Evolutionary conservation across 2,329 filamentous ascomycete genomes (phyloP), one percentile per base, ranked within the genome.

Genomic region (Delphinella strobiligena): DNA sequence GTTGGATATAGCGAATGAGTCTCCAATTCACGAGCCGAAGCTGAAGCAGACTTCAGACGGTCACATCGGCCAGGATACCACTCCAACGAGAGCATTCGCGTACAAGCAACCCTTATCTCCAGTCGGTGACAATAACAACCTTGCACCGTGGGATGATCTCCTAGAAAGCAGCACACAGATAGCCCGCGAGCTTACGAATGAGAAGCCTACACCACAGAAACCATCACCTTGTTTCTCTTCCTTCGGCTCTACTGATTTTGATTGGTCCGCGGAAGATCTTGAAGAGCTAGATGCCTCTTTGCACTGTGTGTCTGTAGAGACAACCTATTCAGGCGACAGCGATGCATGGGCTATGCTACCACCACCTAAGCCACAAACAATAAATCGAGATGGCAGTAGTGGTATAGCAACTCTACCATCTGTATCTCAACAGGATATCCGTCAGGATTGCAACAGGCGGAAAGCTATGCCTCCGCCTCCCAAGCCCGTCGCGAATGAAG

Each of bases 101-200:
- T n/a, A n/a, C n/a, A n/a, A n/a, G 22, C 41, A 29, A 18, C 36
- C 15, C 27, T 27, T 24, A 15, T 40, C 17, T 19, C 34, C 42
- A 14, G 40, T 27, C 12, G 22, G 19, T 10, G 39, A 38, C 9
- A 44, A 54, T 19, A 54, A n/a, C n/a, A n/a, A 55, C n/a, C 31
- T 52, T 11, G 34, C 19, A n/a, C 41, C 36, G 40, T 53, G 46
- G 37, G 56, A 37, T 18, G 39, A 62, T 31, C 63, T 66, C n/a
- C 51, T 68, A 2, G 64, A 61, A n/a, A 64, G 56, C 42, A 60
- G 56, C 27, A 64, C 64, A 1, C 64, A 68, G 42, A 62, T 68
- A 27, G 62, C 62, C 5, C 57, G 63, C 7, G 64, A 68, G 22
- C 49, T 68, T 7, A 19, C 16, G 10, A 22, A 19, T 5, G 36